These are phyloP conservation scores for Aquilaria malaccensis DNA, from an alignment of 345 rosid species.

Conservation along the genomic window DNA sequence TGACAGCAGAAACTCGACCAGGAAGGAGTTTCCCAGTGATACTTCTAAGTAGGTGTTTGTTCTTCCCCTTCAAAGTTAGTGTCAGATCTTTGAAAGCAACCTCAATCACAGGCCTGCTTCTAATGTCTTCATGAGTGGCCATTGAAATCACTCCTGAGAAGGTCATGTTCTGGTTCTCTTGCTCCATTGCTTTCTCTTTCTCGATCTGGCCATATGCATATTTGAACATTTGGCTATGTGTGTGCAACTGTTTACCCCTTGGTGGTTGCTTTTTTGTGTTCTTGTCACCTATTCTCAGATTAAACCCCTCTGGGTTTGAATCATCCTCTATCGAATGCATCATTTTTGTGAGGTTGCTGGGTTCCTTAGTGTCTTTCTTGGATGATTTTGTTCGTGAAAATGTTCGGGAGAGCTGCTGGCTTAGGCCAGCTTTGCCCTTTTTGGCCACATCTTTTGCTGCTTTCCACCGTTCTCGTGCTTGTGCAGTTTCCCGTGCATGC, in stretches of 20 bases:
- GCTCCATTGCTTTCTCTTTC: constrained; percentile 82
- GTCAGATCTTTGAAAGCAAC: constrained; percentile 75
- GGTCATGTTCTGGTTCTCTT: constrained; percentile 57
- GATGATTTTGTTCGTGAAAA: constrained; percentile 59
- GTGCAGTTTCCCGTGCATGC: constrained; percentile 79
- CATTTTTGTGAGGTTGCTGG: constrained; percentile 33
- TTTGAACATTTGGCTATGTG: constrained; percentile 78
- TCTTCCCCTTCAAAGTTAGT: constrained; percentile 66
- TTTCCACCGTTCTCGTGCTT: constrained; percentile 90
- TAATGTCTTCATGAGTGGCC: constrained; percentile 54
- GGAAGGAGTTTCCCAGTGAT: constrained; percentile 83
- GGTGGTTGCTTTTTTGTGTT: constrained; percentile 59
- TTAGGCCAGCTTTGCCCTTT: constrained; percentile 46
- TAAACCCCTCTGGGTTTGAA: constrained; percentile 50
- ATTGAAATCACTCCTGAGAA: constrained; percentile 85
- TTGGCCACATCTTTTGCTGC: constrained; percentile 52
- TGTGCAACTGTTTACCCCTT: constrained; percentile 62
- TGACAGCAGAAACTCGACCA: constrained; percentile 95
- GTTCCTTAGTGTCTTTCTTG: not conserved
- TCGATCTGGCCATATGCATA: constrained; percentile 90
- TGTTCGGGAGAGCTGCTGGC: constrained; percentile 53
- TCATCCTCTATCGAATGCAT: constrained; percentile 52
- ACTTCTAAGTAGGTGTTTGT: constrained; percentile 65
- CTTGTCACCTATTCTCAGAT: constrained; percentile 47
- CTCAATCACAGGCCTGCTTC: constrained; percentile 73